These are phyloP conservation scores for Ambrosia artemisiifolia DNA, from an alignment of 129 eudicot genomes.

Conservation along the genomic window DNA sequence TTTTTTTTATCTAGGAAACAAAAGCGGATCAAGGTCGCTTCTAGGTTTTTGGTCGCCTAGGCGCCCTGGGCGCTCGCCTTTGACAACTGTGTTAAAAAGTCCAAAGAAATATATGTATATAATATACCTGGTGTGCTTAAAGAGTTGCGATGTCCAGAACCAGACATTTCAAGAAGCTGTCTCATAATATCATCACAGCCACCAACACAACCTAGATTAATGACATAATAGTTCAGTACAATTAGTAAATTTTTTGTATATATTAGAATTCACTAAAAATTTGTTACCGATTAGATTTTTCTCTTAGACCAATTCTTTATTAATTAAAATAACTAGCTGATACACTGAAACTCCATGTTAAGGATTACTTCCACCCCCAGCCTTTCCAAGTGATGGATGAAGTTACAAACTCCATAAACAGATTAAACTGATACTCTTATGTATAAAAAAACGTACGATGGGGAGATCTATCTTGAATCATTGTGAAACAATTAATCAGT, in stretches of 20 bases:
- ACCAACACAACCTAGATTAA: constrained; percentile 80
- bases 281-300: not conserved
- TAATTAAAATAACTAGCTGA: not conserved
- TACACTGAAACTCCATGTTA: not conserved
- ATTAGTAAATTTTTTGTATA: not conserved
- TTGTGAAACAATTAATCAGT: not conserved
- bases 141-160: constrained; percentile 67
- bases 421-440: not conserved
- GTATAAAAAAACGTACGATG: not conserved
- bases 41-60: too few relatives aligned
- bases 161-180: constrained; percentile 75
- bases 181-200: constrained; percentile 85
- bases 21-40: too few relatives aligned
- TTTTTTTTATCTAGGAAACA: too few relatives aligned
- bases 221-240: constrained; percentile 2
- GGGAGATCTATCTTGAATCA: not conserved
- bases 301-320: not conserved
- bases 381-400: not conserved
- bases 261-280: not conserved
- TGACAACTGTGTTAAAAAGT: too few relatives aligned
- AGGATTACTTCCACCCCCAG: not conserved
- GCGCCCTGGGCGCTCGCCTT: too few relatives aligned
- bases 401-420: not conserved
- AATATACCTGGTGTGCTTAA: constrained; percentile 59
- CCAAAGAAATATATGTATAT: not conserved